phyloP scores from a whole-genome alignment of 2,329 filamentous ascomycete species.

The Cyphellophora europaea region DNA sequence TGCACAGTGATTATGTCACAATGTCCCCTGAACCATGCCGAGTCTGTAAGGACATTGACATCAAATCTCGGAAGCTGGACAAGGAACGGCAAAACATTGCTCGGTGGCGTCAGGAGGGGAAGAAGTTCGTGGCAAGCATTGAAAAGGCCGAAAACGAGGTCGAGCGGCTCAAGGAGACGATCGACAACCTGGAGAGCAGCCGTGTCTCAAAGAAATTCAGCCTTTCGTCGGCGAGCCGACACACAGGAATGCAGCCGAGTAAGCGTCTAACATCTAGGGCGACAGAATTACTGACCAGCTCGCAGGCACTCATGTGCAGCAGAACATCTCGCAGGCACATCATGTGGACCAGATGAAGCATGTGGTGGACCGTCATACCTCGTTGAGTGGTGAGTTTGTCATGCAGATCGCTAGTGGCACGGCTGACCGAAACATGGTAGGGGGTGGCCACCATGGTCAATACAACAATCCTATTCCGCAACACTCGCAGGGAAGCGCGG shows the following conservation, averaged over 20 bases:
- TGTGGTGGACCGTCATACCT: no score
- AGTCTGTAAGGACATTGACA: slow-evolving; percentile 16
- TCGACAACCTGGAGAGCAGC: slow-evolving; percentile 10
- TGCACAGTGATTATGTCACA: slow-evolving; percentile 10
- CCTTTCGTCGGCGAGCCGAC: no score
- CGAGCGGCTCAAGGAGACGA: slow-evolving; percentile 8
- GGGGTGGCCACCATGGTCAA: no score
- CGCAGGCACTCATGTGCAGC: no score
- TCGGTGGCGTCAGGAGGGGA: slow-evolving; percentile 14
- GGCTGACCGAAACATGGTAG: no score
- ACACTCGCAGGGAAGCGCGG: no score
- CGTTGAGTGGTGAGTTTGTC: no score
- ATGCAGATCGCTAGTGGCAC: no score
- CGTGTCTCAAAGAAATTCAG: no score
- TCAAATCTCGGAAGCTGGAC: slow-evolving; percentile 13
- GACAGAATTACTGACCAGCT: neutral
- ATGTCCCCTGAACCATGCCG: slow-evolving; percentile 12
- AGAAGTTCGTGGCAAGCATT: slow-evolving; percentile 14
- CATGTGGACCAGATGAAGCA: no score
- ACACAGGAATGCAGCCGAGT: neutral
- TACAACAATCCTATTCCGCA: no score
- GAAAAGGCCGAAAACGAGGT: slow-evolving; percentile 13
- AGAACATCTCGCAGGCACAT: no score
- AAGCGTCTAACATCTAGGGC: neutral
- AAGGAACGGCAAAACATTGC: slow-evolving; percentile 14